These are phyloP conservation scores for Diaporthe sp. DNA, from an alignment of 2,329 filamentous ascomycete species.

Conservation along the genomic window DNA sequence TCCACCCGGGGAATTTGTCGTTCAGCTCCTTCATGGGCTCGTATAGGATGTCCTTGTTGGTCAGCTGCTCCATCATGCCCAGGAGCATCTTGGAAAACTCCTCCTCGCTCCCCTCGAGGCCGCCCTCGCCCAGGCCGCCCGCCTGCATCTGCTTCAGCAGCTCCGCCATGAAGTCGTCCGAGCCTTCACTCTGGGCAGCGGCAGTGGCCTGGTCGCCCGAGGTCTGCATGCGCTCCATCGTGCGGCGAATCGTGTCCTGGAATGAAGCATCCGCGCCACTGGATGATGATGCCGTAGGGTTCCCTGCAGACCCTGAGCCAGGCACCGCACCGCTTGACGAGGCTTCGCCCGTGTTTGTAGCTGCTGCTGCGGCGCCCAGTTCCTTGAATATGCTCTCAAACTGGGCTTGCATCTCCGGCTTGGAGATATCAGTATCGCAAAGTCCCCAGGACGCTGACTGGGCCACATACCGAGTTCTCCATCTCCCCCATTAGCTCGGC, in stretches of 20 bases:
- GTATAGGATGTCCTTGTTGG: slow-evolving; percentile 97
- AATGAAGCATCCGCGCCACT: slow-evolving; percentile 74
- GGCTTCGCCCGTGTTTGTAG: slow-evolving; percentile 45
- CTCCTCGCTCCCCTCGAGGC: slow-evolving; percentile 72
- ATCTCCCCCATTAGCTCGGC: slow-evolving; percentile 82
- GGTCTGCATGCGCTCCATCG: slow-evolving; percentile 95
- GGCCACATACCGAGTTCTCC: slow-evolving; percentile 65
- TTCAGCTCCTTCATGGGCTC: slow-evolving; percentile 98
- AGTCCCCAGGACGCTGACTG: background rate
- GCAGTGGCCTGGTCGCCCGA: slow-evolving; percentile 89
- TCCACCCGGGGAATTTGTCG: slow-evolving; percentile 92
- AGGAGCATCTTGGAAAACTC: slow-evolving; percentile 95
- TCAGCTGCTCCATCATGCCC: slow-evolving; percentile 99
- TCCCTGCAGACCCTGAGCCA: slow-evolving; percentile 42
- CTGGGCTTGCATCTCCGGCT: slow-evolving; percentile 81
- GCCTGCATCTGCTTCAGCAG: slow-evolving; percentile 90
- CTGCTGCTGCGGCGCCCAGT: slow-evolving; percentile 66
- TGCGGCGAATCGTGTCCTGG: slow-evolving; percentile 91
- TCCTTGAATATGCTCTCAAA: slow-evolving; percentile 84
- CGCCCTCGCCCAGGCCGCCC: slow-evolving; percentile 64
- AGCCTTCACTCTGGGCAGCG: slow-evolving; percentile 75
- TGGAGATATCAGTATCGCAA: slow-evolving; percentile 1
- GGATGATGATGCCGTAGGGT: slow-evolving; percentile 42
- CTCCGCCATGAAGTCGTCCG: slow-evolving; percentile 88
- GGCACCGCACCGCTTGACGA: slow-evolving; percentile 41